Percentiles rank a stretch among this genome's conserved stretches.
Conservation (phyloP, 2,329 filamentous ascomycete species). For the Dichotomopilus funicola region DNA sequence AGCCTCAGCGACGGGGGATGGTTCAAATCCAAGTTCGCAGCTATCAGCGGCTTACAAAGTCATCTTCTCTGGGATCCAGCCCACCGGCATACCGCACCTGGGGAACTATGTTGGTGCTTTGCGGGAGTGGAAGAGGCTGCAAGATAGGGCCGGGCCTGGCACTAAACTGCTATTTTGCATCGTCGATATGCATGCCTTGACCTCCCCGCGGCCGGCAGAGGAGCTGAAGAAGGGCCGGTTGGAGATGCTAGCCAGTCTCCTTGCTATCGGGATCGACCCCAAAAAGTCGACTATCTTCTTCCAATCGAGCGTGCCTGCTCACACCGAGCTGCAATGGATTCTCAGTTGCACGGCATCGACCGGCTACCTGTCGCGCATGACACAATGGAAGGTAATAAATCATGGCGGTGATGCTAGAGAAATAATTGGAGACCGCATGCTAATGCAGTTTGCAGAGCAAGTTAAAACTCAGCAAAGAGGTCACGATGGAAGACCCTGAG, state of each 20-base stretch:
- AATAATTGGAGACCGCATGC: background rate
- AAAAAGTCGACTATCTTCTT: constrained; percentile 73
- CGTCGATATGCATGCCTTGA: constrained; percentile 92
- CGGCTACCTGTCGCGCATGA: constrained; percentile 96
- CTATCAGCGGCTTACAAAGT: constrained; percentile 25
- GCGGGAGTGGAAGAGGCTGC: constrained; percentile 75
- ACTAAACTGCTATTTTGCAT: constrained; percentile 74
- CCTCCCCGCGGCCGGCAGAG: constrained; percentile 59
- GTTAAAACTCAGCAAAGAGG: constrained; percentile 55
- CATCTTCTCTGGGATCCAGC: constrained; percentile 95
- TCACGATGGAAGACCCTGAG: constrained; percentile 50
- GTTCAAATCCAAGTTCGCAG: no score
- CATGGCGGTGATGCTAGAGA: background rate
- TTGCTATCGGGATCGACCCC: constrained; percentile 80
- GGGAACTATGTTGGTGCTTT: constrained; percentile 94
- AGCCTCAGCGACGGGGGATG: no score
- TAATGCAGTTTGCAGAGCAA: constrained; percentile 53
- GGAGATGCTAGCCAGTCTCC: constrained; percentile 69
- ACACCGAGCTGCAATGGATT: constrained; percentile 95
- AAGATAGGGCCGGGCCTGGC: constrained; percentile 51
- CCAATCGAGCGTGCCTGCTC: constrained; percentile 70
- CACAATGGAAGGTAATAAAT: constrained; percentile 80
- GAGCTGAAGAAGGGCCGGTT: constrained; percentile 58
- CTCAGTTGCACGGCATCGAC: constrained; percentile 85
- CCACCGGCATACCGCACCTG: constrained; percentile 86